phyloP scores from a whole-genome alignment of 2,329 filamentous ascomycete genomes.

The Domatiomyces globalis region DNA sequence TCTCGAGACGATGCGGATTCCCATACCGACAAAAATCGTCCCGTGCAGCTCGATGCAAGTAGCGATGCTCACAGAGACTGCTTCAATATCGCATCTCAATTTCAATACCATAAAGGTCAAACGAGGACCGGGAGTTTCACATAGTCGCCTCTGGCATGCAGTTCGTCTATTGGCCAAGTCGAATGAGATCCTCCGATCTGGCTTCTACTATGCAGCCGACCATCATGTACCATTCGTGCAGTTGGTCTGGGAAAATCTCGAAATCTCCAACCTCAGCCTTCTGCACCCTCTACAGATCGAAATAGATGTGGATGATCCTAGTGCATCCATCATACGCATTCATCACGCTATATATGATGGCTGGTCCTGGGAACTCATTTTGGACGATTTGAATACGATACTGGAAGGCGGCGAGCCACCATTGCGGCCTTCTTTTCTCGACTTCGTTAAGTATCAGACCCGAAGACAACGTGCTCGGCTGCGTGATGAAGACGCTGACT shows the following conservation, averaged over 20 bases:
- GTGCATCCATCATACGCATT: slow-evolving; percentile 39
- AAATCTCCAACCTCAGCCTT: slow-evolving; percentile 25
- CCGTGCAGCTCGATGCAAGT: slow-evolving; percentile 61
- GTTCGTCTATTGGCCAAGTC: slow-evolving; percentile 36
- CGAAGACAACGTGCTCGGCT: neutral
- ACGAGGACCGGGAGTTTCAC: slow-evolving; percentile 28
- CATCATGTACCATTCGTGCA: slow-evolving; percentile 41
- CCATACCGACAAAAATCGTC: slow-evolving; percentile 29
- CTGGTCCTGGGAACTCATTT: slow-evolving; percentile 71
- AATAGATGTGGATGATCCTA: slow-evolving; percentile 10
- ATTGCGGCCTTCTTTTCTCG: slow-evolving; percentile 44
- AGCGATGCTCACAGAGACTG: slow-evolving; percentile 68
- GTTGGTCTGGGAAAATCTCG: slow-evolving; percentile 46
- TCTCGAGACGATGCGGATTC: slow-evolving; percentile 32
- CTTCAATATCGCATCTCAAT: slow-evolving; percentile 46
- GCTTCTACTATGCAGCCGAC: slow-evolving; percentile 45
- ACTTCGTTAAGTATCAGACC: slow-evolving; percentile 41
- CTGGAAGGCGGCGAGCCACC: slow-evolving; percentile 25
- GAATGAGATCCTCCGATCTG: slow-evolving; percentile 59
- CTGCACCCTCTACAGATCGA: slow-evolving; percentile 52
- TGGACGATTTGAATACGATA: slow-evolving; percentile 49
- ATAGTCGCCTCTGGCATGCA: slow-evolving; percentile 33
- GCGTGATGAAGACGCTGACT: slow-evolving; percentile 23
- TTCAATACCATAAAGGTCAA: slow-evolving; percentile 63
- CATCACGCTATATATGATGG: slow-evolving; percentile 85